These are phyloP conservation scores for Sphagnum tenellum DNA, from an alignment of 225 moss, liverwort and hornwort genomes.

Conservation along the genomic window DNA sequence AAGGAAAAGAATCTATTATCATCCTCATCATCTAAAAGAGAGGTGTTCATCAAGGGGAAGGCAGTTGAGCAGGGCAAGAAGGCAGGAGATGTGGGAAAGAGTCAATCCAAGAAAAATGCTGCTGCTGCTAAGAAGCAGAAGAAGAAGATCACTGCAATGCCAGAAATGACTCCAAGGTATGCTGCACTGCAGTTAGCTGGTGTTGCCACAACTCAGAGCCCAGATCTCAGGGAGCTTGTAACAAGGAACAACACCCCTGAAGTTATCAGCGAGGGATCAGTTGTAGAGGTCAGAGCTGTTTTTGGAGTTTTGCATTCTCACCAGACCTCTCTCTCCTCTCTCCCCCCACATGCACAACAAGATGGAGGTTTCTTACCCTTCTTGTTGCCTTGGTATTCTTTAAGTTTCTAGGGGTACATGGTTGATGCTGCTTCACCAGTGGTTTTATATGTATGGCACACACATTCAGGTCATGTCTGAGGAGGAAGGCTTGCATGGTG, in stretches of 20 bases:
- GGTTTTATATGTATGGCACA: background rate
- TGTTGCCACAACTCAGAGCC: background rate
- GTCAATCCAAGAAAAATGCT: too few relatives aligned
- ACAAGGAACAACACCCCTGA: constrained; percentile 16
- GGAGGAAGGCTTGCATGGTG: constrained; percentile 50
- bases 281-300: constrained; percentile 39
- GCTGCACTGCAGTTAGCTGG: too few relatives aligned
- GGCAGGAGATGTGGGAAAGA: too few relatives aligned
- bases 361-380: background rate
- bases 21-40: constrained; percentile 1
- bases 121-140: too few relatives aligned
- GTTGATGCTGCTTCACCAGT: background rate
- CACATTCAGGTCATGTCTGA: constrained; percentile 52
- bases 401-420: background rate
- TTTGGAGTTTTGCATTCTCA: background rate
- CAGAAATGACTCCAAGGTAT: too few relatives aligned
- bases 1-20: too few relatives aligned
- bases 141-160: too few relatives aligned
- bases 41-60: constrained; percentile 6
- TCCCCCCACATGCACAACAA: too few relatives aligned
- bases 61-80: background rate
- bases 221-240: constrained; percentile 9
- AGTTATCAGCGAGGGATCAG: constrained; percentile 17
- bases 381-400: background rate
- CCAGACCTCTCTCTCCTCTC: background rate